phyloP scores from a whole-genome alignment of 306 rosid species.

The Prunus armeniaca region DNA sequence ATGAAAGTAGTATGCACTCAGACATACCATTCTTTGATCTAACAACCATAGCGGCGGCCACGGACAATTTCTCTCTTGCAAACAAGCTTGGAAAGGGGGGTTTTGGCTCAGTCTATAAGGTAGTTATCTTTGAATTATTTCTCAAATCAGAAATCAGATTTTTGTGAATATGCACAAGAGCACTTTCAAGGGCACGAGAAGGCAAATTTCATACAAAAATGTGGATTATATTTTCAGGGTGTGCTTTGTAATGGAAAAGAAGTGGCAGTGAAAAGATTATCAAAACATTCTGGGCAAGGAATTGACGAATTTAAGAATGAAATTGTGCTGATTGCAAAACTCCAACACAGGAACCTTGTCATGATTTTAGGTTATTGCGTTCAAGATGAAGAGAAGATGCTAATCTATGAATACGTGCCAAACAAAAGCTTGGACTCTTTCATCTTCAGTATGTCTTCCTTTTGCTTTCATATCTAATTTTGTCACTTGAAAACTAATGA shows the following conservation, averaged over 20 bases:
- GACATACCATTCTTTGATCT: constrained; percentile 38
- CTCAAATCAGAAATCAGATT: too few species aligned
- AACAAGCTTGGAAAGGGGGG: constrained; percentile 65
- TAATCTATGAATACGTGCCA: too few species aligned
- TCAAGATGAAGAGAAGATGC: too few species aligned
- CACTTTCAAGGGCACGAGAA: neutral
- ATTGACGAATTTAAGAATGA: too few species aligned
- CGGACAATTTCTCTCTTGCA: constrained; percentile 35
- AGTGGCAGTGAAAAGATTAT: constrained; percentile 47
- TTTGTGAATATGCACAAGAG: neutral
- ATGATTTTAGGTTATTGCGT: too few species aligned
- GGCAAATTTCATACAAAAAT: too few species aligned
- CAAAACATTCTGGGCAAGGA: constrained; percentile 30
- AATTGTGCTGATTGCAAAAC: too few species aligned
- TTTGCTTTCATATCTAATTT: too few species aligned
- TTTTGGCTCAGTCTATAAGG: constrained; percentile 59
- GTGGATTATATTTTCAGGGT: constrained; percentile 14
- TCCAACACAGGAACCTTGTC: too few species aligned
- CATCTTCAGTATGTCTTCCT: too few species aligned
- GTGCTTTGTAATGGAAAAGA: constrained; percentile 11
- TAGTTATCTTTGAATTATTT: neutral
- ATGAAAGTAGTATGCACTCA: constrained; percentile 9
- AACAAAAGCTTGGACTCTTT: too few species aligned
- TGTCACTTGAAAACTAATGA: too few species aligned
- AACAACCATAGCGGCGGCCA: constrained; percentile 42